phyloP scores from a whole-genome alignment of 176 grass and related monocot genomes.

The Panicum miliaceum region DNA sequence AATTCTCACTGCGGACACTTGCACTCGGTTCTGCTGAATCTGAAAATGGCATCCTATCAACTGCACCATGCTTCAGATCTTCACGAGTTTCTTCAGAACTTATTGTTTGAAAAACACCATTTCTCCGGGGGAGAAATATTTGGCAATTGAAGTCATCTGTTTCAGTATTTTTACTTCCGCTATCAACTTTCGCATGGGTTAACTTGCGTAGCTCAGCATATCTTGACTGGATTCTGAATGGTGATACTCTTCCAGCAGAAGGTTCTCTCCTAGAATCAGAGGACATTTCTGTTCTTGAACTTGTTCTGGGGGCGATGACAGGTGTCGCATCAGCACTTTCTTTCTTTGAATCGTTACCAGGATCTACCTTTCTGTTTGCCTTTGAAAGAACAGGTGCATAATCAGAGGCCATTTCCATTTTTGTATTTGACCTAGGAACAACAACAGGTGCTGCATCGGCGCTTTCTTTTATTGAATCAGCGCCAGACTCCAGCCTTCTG shows the following conservation, averaged over 20 bases:
- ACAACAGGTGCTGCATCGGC: conserved; percentile 56
- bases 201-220: conserved; percentile 57
- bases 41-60: conserved; percentile 42
- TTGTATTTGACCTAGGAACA: conserved; percentile 59
- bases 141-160: conserved; percentile 54
- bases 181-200: conserved; percentile 53
- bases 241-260: conserved; percentile 58
- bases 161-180: conserved; percentile 57
- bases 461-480: conserved; percentile 75
- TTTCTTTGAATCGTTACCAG: conserved; percentile 59
- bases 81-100: conserved; percentile 61
- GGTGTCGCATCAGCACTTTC: conserved; percentile 62
- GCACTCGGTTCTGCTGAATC: conserved; percentile 55
- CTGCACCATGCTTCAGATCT: conserved; percentile 45
- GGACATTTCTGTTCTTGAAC: conserved; percentile 59
- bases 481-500: conserved; percentile 52
- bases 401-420: conserved; percentile 68
- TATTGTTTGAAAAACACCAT: conserved; percentile 56
- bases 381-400: conserved; percentile 49
- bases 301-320: conserved; percentile 62
- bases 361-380: conserved; percentile 56
- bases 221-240: conserved; percentile 64
- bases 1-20: conserved; percentile 68
- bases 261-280: conserved; percentile 80
- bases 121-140: conserved; percentile 65